Percentiles rank a stretch among this genome's conserved stretches.
Evolutionary conservation across 805 yeast genomes (phyloP).

Genomic region (Pichia sporocuriosa): DNA sequence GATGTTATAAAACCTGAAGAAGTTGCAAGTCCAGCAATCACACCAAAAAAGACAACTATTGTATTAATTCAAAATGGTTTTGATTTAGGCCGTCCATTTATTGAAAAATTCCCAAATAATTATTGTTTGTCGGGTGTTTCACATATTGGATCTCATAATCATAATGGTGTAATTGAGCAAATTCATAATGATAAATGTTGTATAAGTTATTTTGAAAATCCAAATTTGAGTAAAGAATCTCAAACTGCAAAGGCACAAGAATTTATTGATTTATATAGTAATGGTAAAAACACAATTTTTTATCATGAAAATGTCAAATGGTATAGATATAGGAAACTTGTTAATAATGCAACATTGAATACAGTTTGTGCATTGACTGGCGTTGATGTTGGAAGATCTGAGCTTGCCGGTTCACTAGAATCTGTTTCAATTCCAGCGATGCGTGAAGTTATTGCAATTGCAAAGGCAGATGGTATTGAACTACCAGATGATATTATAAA

Average conservation of each 20-base stretch:
- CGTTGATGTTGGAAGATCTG: conserved; percentile 51
- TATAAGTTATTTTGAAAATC: conserved; percentile 47
- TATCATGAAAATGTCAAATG: conserved; percentile 40
- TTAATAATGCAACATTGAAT: conserved; percentile 65
- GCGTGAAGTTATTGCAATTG: conserved; percentile 59
- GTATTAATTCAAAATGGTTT: conserved; percentile 63
- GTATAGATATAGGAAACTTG: conserved; percentile 59
- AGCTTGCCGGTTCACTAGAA: conserved; percentile 37
- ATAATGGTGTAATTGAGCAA: conserved; percentile 28
- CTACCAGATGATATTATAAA: conserved; percentile 45
- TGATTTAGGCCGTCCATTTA: conserved; percentile 51
- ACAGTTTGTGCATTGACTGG: conserved; percentile 54
- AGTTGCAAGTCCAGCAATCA: conserved; percentile 43
- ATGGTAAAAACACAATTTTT: conserved; percentile 35
- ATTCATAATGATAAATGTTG: conserved; percentile 39
- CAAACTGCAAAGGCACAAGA: conserved; percentile 34
- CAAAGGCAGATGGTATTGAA: conserved; percentile 59
- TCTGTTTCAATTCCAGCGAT: conserved; percentile 50
- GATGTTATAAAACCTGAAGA: conserved; percentile 49
- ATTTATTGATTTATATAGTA: conserved; percentile 41
- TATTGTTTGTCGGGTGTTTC: conserved; percentile 57
- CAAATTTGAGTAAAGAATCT: conserved; percentile 26
- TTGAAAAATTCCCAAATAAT: conserved; percentile 43
- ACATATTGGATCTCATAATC: conserved; percentile 37
- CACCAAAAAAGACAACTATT: conserved; percentile 38